phyloP scores from a whole-genome alignment of 208 protist genomes.

The Trypanosoma vivax region DNA sequence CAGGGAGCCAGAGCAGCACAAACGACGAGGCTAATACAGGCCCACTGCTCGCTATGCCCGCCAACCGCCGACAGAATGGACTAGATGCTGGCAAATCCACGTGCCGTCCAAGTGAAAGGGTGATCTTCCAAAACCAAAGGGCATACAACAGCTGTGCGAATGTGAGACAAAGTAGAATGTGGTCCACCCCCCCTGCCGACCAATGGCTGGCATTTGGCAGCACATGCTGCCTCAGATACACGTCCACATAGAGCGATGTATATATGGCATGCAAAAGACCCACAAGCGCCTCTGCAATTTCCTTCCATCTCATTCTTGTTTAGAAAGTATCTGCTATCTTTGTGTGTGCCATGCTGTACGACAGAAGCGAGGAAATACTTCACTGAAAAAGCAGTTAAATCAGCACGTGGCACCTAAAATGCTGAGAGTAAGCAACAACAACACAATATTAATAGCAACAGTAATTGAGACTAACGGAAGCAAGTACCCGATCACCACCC shows the following conservation, averaged over 20 bases:
- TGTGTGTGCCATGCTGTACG: too few species aligned
- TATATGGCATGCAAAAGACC: constrained; percentile 24
- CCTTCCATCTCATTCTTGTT: background rate
- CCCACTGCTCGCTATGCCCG: constrained; percentile 6
- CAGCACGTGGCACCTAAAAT: too few species aligned
- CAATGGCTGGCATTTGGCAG: too few species aligned
- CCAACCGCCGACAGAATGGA: background rate
- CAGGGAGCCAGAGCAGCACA: constrained; percentile 12
- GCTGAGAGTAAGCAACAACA: too few species aligned
- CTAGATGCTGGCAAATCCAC: background rate
- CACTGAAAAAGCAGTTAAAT: too few species aligned
- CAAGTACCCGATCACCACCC: too few species aligned
- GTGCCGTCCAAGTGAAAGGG: constrained; percentile 5
- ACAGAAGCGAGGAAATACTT: too few species aligned
- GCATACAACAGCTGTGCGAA: too few species aligned
- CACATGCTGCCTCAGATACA: constrained; percentile 15
- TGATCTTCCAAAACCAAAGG: constrained; percentile 9
- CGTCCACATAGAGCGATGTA: constrained; percentile 22
- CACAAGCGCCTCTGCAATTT: constrained; percentile 1
- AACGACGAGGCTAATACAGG: constrained; percentile 18
- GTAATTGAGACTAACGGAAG: too few species aligned
- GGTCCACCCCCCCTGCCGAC: too few species aligned
- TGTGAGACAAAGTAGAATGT: constrained; percentile 19
- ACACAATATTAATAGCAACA: too few species aligned
- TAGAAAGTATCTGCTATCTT: background rate